phyloP scores from a whole-genome alignment of 805 yeast genomes.

The Suhomyces sp. region DNA sequence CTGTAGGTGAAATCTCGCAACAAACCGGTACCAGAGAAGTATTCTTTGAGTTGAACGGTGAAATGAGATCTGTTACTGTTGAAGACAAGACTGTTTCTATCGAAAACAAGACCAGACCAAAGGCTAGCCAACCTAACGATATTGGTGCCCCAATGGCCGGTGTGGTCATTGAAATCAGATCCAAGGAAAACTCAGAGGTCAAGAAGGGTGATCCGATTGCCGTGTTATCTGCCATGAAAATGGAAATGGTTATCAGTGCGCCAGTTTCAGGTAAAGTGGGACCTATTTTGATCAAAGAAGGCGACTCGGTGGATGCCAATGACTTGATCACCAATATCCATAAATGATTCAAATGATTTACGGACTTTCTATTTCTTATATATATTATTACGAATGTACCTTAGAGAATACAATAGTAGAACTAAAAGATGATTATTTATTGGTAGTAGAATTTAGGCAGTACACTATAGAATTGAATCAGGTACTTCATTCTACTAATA shows the following conservation, averaged over 20 bases:
- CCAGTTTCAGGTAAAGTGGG: constrained; percentile 83
- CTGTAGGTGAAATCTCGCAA: constrained; percentile 82
- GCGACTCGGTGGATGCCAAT: constrained; percentile 93
- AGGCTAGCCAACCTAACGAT: constrained; percentile 90
- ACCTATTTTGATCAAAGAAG: constrained; percentile 75
- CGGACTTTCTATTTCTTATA: constrained; percentile 1
- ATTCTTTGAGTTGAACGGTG: constrained; percentile 97
- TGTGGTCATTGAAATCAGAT: constrained; percentile 91
- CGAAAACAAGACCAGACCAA: constrained; percentile 81
- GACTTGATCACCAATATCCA: constrained; percentile 61
- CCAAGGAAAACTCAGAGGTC: constrained; percentile 81
- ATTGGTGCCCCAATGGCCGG: constrained; percentile 99
- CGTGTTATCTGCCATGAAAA: constrained; percentile 96
- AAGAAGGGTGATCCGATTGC: constrained; percentile 96
- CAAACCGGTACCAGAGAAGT: constrained; percentile 93
- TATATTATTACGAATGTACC: neutral
- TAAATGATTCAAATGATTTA: neutral
- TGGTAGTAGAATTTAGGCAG: too few species aligned
- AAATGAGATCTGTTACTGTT: constrained; percentile 90
- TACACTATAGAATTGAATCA: too few species aligned
- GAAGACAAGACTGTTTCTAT: constrained; percentile 85
- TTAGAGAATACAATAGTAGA: too few species aligned
- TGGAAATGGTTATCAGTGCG: constrained; percentile 98
- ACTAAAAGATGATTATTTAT: too few species aligned
- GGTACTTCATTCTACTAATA: too few species aligned